These are phyloP conservation scores for Colletotrichum orchidophilum DNA, from an alignment of 2,329 filamentous ascomycete species.

Conservation along the genomic window DNA sequence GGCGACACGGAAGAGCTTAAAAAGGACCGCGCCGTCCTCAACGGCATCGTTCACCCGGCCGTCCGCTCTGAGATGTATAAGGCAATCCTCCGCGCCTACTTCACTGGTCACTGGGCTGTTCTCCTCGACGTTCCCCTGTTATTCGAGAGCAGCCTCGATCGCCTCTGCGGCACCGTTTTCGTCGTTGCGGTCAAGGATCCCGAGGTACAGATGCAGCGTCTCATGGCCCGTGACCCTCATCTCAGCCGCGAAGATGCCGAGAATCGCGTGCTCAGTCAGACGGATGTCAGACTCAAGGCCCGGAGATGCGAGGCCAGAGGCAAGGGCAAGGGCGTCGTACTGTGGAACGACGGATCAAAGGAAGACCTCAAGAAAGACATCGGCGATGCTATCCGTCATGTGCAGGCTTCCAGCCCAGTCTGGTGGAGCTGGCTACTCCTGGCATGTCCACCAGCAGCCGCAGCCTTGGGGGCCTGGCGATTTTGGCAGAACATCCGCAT, in stretches of 20 bases:
- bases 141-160: slow-evolving; percentile 88
- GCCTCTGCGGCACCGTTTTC: slow-evolving; percentile 83
- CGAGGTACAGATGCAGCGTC: slow-evolving; percentile 80
- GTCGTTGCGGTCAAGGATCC: slow-evolving; percentile 88
- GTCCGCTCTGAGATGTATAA: slow-evolving; percentile 86
- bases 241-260: slow-evolving; percentile 85
- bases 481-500: slow-evolving; percentile 77
- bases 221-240: slow-evolving; percentile 80
- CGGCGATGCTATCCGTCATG: slow-evolving; percentile 68
- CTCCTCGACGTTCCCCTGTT: slow-evolving; percentile 92
- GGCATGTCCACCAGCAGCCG: slow-evolving; percentile 79
- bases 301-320: slow-evolving; percentile 74
- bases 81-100: slow-evolving; percentile 75
- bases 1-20: slow-evolving; percentile 76
- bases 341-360: slow-evolving; percentile 88
- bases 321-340: slow-evolving; percentile 75
- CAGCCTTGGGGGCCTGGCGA: slow-evolving; percentile 73
- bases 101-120: slow-evolving; percentile 84
- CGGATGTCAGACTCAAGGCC: slow-evolving; percentile 86
- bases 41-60: slow-evolving; percentile 91
- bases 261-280: slow-evolving; percentile 87
- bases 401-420: slow-evolving; percentile 71
- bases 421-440: slow-evolving; percentile 86
- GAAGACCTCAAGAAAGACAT: slow-evolving; percentile 76
- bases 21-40: slow-evolving; percentile 80